Evolutionary conservation across 805 yeast species (phyloP), one percentile per base, ranked within the genome.

Genomic region (Candida golubevii): DNA sequence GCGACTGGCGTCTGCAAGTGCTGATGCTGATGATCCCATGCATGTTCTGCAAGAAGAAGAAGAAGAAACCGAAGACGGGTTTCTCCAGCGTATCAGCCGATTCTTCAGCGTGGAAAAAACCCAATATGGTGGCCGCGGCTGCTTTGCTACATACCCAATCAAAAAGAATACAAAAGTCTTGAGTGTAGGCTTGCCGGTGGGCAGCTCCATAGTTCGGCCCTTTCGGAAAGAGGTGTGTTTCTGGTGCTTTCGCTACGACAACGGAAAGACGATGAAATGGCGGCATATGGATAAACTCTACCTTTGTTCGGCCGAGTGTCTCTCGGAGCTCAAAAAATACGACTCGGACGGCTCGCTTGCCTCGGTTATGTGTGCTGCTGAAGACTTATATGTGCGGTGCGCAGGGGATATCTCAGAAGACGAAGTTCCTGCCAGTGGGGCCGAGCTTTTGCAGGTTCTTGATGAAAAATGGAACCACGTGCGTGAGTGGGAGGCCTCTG

Each of bases 171-270:
- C 78, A 0, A 52, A 57, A 0, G 61, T 82, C 4, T 62, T 76
- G 33, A 45, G 37, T 8, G 72, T 77, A 13, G 47, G 55, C 4
- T 44, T 58, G 2, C 80, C 82, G 0, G 58, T 78, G 33, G 74
- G 83, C 8, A 63, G 72, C 12, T 66, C 78, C 1, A 67, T 82
- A 3, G 59, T 69, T 13, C 67, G 72, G 46, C 80, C 79, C 4
- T 82, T 79, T 57, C 72, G 77, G 39, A 81, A 80, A 50, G 88
- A 82, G 53, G 84, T 79, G 1, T 82, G 88, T 56, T 67, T 74
- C 7, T 53, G 57, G 47, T 82, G 88, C 51, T 79, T 71, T 54
- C 42, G 50, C 2, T 82, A 79, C 50, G 67, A 66, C 29, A 57
- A 68, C 49, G 83, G 85, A 0, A 63, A 60, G 30, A 63, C 65